phyloP scores from a whole-genome alignment of 2,329 filamentous ascomycete species.

The Exophiala dermatitidis region DNA sequence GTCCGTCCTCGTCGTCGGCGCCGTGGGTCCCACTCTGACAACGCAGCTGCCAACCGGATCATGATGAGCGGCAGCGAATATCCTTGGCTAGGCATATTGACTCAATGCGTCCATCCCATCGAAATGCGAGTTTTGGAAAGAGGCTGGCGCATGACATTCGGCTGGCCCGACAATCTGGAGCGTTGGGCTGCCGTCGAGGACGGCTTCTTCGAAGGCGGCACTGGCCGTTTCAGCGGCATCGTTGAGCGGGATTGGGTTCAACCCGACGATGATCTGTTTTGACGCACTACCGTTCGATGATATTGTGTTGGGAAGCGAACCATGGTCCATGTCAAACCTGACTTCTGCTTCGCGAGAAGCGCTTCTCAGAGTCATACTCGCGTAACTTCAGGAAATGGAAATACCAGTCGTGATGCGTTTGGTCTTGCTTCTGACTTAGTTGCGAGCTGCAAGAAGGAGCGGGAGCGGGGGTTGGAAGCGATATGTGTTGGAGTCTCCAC shows the following conservation, averaged over 20 bases:
- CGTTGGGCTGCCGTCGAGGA: conserved; percentile 28
- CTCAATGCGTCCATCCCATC: conserved; percentile 27
- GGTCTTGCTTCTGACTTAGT: too few relatives aligned
- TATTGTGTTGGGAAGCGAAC: too few relatives aligned
- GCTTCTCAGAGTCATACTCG: too few relatives aligned
- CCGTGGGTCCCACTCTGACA: neutral
- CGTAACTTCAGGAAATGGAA: too few relatives aligned
- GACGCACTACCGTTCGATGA: too few relatives aligned
- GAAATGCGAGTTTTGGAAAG: conserved; percentile 28
- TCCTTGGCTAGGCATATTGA: conserved; percentile 27
- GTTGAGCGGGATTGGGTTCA: conserved; percentile 9
- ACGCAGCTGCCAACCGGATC: neutral
- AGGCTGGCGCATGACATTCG: conserved; percentile 28
- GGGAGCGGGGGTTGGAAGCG: too few relatives aligned
- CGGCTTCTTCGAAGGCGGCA: conserved; percentile 29
- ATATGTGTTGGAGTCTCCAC: too few relatives aligned
- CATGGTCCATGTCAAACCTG: too few relatives aligned
- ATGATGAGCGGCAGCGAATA: conserved; percentile 18
- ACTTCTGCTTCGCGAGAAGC: too few relatives aligned
- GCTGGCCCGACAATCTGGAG: conserved; percentile 25
- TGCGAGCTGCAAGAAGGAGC: too few relatives aligned
- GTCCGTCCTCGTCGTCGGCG: neutral
- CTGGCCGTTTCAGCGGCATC: conserved; percentile 29
- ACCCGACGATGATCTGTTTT: neutral
- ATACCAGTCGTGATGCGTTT: too few relatives aligned